A percentile compares a stretch with the other conserved stretches of the same genome.
Evolutionary conservation across 2,329 filamentous ascomycete species (phyloP).

Genomic region (Aspergillus eucalypticola): DNA sequence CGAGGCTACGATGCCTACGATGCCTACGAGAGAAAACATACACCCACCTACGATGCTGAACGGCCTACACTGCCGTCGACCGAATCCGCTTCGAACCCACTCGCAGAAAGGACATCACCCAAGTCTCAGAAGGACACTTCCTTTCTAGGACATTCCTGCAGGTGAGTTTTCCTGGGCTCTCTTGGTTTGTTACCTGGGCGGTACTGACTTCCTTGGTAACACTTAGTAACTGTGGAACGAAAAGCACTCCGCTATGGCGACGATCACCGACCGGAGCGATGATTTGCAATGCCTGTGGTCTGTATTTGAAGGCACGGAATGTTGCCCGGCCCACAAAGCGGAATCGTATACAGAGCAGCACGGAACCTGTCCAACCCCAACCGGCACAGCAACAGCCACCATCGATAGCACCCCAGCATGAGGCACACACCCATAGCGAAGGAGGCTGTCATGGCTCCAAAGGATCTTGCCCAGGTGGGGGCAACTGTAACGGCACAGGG

Average conservation of each 20-base stretch:
- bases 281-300: constrained; percentile 95
- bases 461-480: constrained; percentile 94
- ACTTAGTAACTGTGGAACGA: constrained; percentile 87
- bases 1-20: constrained; percentile 22
- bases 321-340: constrained; percentile 85
- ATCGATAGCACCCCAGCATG: constrained; percentile 19
- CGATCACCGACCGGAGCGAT: constrained; percentile 89
- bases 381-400: constrained; percentile 5
- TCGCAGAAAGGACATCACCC: constrained; percentile 36
- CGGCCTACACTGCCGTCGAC: constrained; percentile 19
- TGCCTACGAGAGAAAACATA: constrained; percentile 18
- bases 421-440: constrained; percentile 34
- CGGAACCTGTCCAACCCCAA: constrained; percentile 16
- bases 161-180: constrained; percentile 28
- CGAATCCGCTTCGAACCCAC: constrained; percentile 17
- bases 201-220: constrained; percentile 2
- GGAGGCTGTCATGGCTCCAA: constrained; percentile 49
- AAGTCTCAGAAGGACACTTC: constrained; percentile 40
- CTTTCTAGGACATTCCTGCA: constrained; percentile 45
- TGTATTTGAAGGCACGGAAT: constrained; percentile 93
- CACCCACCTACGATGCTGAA: constrained; percentile 18
- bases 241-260: constrained; percentile 90
- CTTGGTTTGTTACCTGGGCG: constrained; percentile 4
- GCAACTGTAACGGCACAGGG: constrained; percentile 92
- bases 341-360: constrained; percentile 63